phyloP scores from a whole-genome alignment of 805 yeast genomes.

The Scheffersomyces amazonensis region DNA sequence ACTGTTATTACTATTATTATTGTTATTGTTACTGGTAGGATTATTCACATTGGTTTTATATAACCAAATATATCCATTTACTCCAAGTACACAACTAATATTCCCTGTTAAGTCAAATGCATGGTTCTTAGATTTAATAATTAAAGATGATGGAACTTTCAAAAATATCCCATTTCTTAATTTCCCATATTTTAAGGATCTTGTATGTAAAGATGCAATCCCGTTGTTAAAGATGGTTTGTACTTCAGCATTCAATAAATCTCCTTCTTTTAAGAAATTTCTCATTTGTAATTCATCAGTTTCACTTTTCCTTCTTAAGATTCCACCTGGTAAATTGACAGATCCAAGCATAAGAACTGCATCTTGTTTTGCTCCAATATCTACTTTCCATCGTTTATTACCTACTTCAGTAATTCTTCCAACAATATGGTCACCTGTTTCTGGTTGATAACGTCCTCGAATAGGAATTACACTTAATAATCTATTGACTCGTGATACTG shows the following conservation, averaged over 20 bases:
- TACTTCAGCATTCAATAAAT: conserved; percentile 91
- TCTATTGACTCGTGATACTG: conserved; percentile 80
- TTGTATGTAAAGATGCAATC: conserved; percentile 88
- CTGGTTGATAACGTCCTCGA: conserved; percentile 86
- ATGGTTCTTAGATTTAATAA: conserved; percentile 85
- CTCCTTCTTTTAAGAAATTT: conserved; percentile 91
- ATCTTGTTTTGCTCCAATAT: conserved; percentile 91
- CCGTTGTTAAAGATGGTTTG: conserved; percentile 89
- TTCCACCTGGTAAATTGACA: conserved; percentile 96
- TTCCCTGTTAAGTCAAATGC: conserved; percentile 91
- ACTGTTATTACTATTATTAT: conserved; percentile 13
- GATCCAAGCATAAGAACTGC: conserved; percentile 93
- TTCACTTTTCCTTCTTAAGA: conserved; percentile 88
- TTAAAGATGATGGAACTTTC: conserved; percentile 76
- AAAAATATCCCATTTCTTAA: conserved; percentile 85
- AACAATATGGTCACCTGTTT: conserved; percentile 93
- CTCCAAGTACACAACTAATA: conserved; percentile 86
- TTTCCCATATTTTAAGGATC: conserved; percentile 94
- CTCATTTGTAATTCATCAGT: conserved; percentile 97
- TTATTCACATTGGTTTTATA: conserved; percentile 53
- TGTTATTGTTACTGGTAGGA: conserved; percentile 9
- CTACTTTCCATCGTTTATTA: conserved; percentile 93
- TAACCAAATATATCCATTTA: conserved; percentile 93
- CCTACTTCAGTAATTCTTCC: conserved; percentile 96
- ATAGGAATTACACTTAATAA: conserved; percentile 82